Base-by-base conservation (phyloP, 2,329 filamentous ascomycete genomes). In the Arthroderma sp. region DNA sequence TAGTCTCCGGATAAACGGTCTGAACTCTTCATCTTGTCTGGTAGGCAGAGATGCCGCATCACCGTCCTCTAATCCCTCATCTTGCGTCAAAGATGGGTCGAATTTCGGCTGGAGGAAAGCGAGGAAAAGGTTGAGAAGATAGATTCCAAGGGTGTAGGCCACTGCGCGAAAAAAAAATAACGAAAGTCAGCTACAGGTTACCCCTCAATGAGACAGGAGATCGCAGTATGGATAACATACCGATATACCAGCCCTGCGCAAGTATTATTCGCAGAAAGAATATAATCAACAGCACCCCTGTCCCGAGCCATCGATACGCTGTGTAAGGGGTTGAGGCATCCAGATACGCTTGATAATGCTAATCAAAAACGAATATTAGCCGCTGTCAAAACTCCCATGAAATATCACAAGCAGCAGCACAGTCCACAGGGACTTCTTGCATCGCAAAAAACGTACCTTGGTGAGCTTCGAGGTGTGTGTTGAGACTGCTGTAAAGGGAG, bases 81-180 rank as follows among this genome's bases (percentile, higher is more conserved):
- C 91, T 62, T 87, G 73, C 61, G 94, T 89, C 61, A 91, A 85
- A 52, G 87, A 94, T 45, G 91, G 91, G 70, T 98, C 91, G 72
- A 98, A 96, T 72, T 98, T 98, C 57, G 91, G 91, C 61, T 89
- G 85, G 45, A 98, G 76, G 73, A 98, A 98, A 56, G 91, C 91
- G 62, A 98, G 85, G 77, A 98, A 98, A 49, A 98, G 80, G 70
- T 98, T 98, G 50, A 98, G 81, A 40, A 98, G 84, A 73, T 98
- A 98, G 68, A 98, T 98, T 55, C 89, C 91, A 45, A 98, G 80
- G 33, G 89, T 91, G 67, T 98, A 98, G 55, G 88, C 89, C 57
- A 98, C 91, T 94, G 55, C 37, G 36, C 7, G n/a, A 8, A 22
- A 37, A n/a, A 27, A 22, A 22, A 22, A 30, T 40, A 22, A 29